Evolutionary conservation across 352 stramenopile species (phyloP).

Genomic region (Globisporangium polare): DNA sequence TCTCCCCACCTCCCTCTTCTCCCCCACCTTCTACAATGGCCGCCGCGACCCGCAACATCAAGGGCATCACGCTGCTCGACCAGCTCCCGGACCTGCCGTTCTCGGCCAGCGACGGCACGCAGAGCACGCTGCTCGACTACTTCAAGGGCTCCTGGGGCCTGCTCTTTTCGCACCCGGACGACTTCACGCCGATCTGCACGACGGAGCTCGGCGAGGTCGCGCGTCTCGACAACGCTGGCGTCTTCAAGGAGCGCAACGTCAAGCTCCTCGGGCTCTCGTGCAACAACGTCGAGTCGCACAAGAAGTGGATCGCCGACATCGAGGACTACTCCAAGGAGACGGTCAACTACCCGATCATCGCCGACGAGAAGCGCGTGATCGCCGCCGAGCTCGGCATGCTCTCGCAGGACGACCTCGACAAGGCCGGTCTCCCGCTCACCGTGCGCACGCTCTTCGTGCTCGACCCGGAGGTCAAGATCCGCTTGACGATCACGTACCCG

Average conservation of each 20-base stretch:
- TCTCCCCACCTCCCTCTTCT: not conserved
- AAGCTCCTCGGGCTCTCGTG: conserved; percentile 84
- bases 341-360: conserved; percentile 85
- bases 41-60: conserved; percentile 6
- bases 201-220: conserved; percentile 88
- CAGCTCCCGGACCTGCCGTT: conserved; percentile 15
- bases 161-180: conserved; percentile 83
- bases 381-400: conserved; percentile 87
- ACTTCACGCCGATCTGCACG: conserved; percentile 92
- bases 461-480: conserved; percentile 87
- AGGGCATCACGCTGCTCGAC: conserved; percentile 7
- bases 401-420: conserved; percentile 75
- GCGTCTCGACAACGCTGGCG: conserved; percentile 67
- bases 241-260: conserved; percentile 73
- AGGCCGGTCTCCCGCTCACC: conserved; percentile 74
- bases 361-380: conserved; percentile 38
- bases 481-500: conserved; percentile 90
- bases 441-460: conserved; percentile 92
- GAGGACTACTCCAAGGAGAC: conserved; percentile 37
- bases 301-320: conserved; percentile 84
- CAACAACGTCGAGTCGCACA: conserved; percentile 71
- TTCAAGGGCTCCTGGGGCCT: conserved; percentile 55
- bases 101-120: conserved; percentile 38
- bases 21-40: not conserved
- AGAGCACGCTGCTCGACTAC: conserved; percentile 55